Percentiles rank a stretch among this genome's conserved stretches.
Conservation (phyloP, 257 asterid genomes). For the Solanum lycopersicoides region DNA sequence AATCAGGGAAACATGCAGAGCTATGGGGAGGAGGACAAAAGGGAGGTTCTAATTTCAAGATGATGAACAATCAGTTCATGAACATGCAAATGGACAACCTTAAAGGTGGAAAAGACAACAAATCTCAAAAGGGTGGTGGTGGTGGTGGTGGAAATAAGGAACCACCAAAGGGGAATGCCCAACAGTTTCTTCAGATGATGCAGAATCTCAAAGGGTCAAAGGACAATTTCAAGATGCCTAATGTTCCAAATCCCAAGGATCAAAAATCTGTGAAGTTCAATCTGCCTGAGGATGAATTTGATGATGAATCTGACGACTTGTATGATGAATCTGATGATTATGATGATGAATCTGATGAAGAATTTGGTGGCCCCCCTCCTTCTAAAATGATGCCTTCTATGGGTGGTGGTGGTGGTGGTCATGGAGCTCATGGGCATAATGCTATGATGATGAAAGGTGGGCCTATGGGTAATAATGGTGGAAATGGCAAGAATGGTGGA, state of each 20-base stretch:
- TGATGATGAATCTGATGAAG: slow-evolving; percentile 19
- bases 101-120: slow-evolving; percentile 34
- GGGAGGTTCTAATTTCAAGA: slow-evolving; percentile 12
- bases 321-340: slow-evolving; percentile 3
- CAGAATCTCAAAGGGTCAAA: background rate
- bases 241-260: slow-evolving; percentile 33
- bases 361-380: slow-evolving; percentile 10
- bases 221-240: background rate
- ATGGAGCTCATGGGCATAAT: slow-evolving; percentile 5
- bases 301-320: slow-evolving; percentile 14
- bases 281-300: slow-evolving; percentile 36
- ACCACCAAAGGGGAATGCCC: slow-evolving; percentile 17
- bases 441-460: slow-evolving; percentile 23
- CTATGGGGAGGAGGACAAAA: slow-evolving; percentile 42
- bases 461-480: slow-evolving; percentile 14
- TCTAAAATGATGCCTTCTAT: slow-evolving; percentile 8
- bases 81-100: slow-evolving; percentile 29
- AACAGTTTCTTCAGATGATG: slow-evolving; percentile 11
- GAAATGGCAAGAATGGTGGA: slow-evolving; percentile 34
- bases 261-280: slow-evolving; percentile 51
- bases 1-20: slow-evolving; percentile 71
- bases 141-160: slow-evolving; percentile 24
- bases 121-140: slow-evolving; percentile 31
- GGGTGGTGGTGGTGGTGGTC: slow-evolving; percentile 15
- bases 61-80: slow-evolving; percentile 31